These are phyloP conservation scores for Fragaria nilgerrensis DNA, from an alignment of 306 rosid genomes.

Conservation along the genomic window DNA sequence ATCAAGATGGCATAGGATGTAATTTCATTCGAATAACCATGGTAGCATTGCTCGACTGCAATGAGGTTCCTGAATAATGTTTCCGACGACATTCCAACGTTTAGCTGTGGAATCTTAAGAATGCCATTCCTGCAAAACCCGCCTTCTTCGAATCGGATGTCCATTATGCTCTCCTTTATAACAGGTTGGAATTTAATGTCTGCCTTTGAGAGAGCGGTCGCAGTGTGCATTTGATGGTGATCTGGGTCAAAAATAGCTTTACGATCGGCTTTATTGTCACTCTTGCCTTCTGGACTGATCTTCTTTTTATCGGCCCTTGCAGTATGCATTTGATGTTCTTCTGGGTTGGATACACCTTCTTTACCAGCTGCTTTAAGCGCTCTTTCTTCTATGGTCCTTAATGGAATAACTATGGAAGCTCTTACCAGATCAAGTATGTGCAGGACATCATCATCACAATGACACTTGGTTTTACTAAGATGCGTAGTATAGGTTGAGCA, in stretches of 20 bases:
- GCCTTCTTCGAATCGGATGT: neutral
- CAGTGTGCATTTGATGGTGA: neutral
- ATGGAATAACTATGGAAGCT: neutral
- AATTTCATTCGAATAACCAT: neutral
- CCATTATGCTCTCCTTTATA: neutral
- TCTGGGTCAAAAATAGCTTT: neutral
- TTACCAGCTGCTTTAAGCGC: neutral
- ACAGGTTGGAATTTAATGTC: neutral
- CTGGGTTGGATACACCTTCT: neutral
- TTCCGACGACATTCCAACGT: constrained; percentile 15
- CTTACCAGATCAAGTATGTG: too few species aligned
- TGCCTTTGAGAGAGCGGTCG: neutral
- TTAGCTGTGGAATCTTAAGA: neutral
- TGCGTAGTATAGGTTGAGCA: too few species aligned
- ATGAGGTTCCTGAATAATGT: constrained; percentile 11
- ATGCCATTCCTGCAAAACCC: neutral
- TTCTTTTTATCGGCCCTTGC: neutral
- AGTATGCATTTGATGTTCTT: neutral
- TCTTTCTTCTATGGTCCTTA: neutral
- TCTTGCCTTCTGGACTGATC: neutral
- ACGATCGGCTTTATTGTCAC: neutral
- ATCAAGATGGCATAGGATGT: constrained; percentile 22
- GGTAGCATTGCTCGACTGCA: constrained; percentile 21
- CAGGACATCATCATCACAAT: too few species aligned
- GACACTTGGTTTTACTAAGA: too few species aligned